Percentiles rank a stretch among this genome's conserved stretches.
Conservation (phyloP, 371 early-diverging fungal species). For the Rhizopus arrhizus region DNA sequence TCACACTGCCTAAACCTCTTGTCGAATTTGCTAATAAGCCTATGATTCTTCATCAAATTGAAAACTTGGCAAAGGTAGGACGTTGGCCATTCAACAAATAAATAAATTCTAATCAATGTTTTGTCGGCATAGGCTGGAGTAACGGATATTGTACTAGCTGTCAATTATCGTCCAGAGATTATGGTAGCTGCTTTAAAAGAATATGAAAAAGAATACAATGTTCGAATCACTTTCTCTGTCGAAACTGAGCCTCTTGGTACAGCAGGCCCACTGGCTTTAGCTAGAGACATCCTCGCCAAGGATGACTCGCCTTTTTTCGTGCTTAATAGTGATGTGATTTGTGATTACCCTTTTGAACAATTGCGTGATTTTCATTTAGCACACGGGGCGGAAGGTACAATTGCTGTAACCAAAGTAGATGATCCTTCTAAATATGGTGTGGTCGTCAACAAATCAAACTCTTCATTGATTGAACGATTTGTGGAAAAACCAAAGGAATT, state of each 20-base stretch:
- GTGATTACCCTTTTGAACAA: conserved; percentile 94
- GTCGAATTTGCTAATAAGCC: conserved; percentile 99
- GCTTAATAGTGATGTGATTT: conserved; percentile 98
- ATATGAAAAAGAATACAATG: conserved; percentile 84
- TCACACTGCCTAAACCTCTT: conserved; percentile 98
- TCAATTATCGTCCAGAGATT: conserved; percentile 97
- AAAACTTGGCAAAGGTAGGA: conserved; percentile 90
- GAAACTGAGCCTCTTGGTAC: conserved; percentile 97
- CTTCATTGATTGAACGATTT: conserved; percentile 86
- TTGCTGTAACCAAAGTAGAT: conserved; percentile 94
- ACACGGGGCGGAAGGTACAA: conserved; percentile 93
- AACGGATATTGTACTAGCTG: conserved; percentile 96
- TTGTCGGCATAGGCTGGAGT: conserved; percentile 82
- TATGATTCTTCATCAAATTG: conserved; percentile 99
- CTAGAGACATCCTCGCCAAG: conserved; percentile 86
- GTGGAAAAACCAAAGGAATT: conserved; percentile 98
- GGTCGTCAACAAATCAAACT: conserved; percentile 74
- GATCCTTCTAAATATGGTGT: conserved; percentile 99
- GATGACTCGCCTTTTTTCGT: conserved; percentile 97
- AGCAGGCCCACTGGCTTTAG: conserved; percentile 97
- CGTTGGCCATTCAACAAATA: too few species aligned
- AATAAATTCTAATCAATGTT: neutral
- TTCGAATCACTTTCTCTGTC: conserved; percentile 96
- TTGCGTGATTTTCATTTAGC: conserved; percentile 83
- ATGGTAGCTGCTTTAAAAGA: conserved; percentile 87